Evolutionary conservation across 148 eudicot species (phyloP).

Genomic region (Pharnaceum exiguum): DNA sequence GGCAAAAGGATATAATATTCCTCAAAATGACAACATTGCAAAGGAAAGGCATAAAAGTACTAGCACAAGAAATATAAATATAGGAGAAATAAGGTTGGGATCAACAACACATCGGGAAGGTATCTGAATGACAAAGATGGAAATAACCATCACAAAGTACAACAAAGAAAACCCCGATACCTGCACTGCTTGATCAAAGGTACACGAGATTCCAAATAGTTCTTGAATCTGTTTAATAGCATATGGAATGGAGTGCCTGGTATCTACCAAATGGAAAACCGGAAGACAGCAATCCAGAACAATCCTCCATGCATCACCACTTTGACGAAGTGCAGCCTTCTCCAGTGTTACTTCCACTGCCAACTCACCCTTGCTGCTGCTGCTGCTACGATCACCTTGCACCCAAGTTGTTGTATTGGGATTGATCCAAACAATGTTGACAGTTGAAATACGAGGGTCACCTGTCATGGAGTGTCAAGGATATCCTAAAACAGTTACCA

Average conservation of each 20-base stretch:
- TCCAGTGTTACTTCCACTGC: constrained; percentile 78
- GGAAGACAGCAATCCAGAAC: constrained; percentile 90
- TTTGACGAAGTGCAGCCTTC: constrained; percentile 62
- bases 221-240: constrained; percentile 92
- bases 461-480: constrained; percentile 34
- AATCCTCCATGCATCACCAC: constrained; percentile 91
- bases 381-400: constrained; percentile 32
- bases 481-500: not conserved
- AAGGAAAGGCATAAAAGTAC: too few relatives aligned
- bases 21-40: too few relatives aligned
- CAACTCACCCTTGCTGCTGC: constrained; percentile 62
- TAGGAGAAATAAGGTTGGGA: too few relatives aligned
- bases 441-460: constrained; percentile 73
- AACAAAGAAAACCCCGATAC: constrained; percentile 25
- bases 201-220: constrained; percentile 82
- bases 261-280: constrained; percentile 70
- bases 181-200: constrained; percentile 96
- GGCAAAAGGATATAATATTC: too few relatives aligned
- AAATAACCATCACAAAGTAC: not conserved
- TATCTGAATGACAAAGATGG: too few relatives aligned
- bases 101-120: too few relatives aligned
- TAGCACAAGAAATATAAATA: too few relatives aligned
- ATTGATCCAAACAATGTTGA: constrained; percentile 69
- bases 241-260: constrained; percentile 71
- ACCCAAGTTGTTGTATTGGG: constrained; percentile 73